Percentiles rank a stretch among this genome's conserved stretches.
phyloP scores from a whole-genome alignment of 352 stramenopile species.

The Pythium folliculosum region DNA sequence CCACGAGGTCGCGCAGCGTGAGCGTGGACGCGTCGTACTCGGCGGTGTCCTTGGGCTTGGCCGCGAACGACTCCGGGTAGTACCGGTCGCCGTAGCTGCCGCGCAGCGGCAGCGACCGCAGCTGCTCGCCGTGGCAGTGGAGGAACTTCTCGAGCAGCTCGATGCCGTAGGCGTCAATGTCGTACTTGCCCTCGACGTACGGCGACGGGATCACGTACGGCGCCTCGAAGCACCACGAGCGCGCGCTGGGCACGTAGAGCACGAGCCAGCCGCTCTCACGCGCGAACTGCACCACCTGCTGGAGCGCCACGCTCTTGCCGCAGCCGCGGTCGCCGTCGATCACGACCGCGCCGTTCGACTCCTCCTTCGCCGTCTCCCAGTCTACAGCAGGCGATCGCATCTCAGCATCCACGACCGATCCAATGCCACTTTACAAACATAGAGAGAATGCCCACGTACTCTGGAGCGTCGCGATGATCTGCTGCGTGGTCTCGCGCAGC shows the following conservation, averaged over 20 bases:
- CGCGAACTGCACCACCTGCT: conserved; percentile 88
- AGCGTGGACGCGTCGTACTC: conserved; percentile 62
- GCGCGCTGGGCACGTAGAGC: conserved; percentile 77
- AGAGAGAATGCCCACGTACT: conserved; percentile 30
- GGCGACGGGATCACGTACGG: conserved; percentile 87
- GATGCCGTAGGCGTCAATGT: conserved; percentile 83
- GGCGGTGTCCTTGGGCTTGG: conserved; percentile 68
- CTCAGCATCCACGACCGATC: no score
- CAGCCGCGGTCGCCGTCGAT: conserved; percentile 83
- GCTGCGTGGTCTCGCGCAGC: conserved; percentile 74
- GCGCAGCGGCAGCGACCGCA: conserved; percentile 60
- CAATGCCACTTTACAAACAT: no score
- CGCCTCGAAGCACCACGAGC: conserved; percentile 76
- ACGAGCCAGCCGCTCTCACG: conserved; percentile 86
- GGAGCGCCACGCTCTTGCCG: conserved; percentile 82
- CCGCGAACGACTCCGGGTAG: conserved; percentile 68
- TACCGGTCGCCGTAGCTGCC: conserved; percentile 77
- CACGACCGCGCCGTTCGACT: conserved; percentile 54
- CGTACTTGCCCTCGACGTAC: conserved; percentile 78
- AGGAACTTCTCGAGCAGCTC: conserved; percentile 82
- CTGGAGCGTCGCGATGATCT: conserved; percentile 78
- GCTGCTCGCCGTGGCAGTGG: conserved; percentile 73
- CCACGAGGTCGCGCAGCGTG: conserved; percentile 78
- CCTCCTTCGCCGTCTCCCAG: conserved; percentile 59
- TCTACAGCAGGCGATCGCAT: no score